Percentiles rank a stretch among this genome's conserved stretches.
Conservation (phyloP, 2,329 filamentous ascomycete species). For the Didymella pomorum region DNA sequence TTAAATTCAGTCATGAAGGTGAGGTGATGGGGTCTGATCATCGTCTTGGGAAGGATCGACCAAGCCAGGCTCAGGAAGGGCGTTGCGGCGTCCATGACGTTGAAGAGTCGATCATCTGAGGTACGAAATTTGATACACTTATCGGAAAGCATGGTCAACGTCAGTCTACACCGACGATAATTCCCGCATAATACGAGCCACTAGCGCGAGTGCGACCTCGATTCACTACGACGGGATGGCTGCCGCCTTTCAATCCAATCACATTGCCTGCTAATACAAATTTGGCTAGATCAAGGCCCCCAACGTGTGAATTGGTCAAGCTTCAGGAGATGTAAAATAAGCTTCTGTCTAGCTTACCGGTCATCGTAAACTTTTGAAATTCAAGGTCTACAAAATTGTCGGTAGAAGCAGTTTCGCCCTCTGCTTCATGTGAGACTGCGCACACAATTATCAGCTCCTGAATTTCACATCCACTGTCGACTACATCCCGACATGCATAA, state of each 20-base stretch:
- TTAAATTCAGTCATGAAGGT: background rate
- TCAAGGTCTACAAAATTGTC: background rate
- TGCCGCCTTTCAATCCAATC: background rate
- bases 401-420: background rate
- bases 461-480: background rate
- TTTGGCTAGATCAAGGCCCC: conserved; percentile 7
- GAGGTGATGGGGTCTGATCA: background rate
- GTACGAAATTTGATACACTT: background rate
- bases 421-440: background rate
- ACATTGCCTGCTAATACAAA: background rate
- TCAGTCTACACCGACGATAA: background rate
- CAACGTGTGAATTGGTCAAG: background rate
- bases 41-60: background rate
- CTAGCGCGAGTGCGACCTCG: conserved; percentile 1
- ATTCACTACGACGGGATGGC: background rate
- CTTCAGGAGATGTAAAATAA: conserved; percentile 1
- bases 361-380: background rate
- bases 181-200: background rate
- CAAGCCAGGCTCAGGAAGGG: background rate
- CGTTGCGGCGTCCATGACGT: background rate
- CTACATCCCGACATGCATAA: background rate
- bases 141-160: background rate
- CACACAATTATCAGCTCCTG: background rate
- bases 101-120: background rate
- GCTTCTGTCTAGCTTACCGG: background rate